Conservation (phyloP, 2,329 filamentous ascomycete genomes). For the Shiraia bambusicola region DNA sequence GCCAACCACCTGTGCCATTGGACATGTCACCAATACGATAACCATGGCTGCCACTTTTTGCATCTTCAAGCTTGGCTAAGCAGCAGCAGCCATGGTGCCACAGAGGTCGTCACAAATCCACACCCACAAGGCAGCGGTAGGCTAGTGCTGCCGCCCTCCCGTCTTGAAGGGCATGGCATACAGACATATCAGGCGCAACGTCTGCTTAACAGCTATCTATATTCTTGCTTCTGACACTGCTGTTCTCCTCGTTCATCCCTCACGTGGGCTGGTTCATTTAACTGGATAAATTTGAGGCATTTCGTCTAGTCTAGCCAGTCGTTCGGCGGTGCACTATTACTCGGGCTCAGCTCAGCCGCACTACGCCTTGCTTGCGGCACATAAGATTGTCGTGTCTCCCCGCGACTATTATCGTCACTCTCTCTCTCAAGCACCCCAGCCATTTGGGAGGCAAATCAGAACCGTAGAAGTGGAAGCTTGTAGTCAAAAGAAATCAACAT, state of each 20-base stretch:
- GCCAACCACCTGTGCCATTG: background rate
- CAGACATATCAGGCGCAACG: slow-evolving; percentile 3
- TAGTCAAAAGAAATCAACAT: background rate
- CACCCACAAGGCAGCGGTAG: slow-evolving; percentile 4
- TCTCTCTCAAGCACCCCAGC: background rate
- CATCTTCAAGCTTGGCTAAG: background rate
- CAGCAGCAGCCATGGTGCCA: background rate
- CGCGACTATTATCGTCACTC: background rate
- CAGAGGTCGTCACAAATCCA: slow-evolving; percentile 5
- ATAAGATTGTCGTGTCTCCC: slow-evolving; percentile 6
- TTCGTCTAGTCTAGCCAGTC: background rate
- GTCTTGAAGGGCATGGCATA: slow-evolving; percentile 13
- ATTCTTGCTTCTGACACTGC: slow-evolving; percentile 3
- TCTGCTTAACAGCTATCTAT: background rate
- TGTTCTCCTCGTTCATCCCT: background rate
- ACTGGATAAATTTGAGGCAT: background rate
- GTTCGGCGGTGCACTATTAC: background rate
- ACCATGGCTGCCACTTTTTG: background rate
- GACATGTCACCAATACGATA: background rate
- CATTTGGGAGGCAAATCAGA: background rate
- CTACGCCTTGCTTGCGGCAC: slow-evolving; percentile 6
- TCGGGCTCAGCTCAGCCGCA: slow-evolving; percentile 9
- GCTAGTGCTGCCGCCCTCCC: slow-evolving; percentile 19
- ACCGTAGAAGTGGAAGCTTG: background rate
- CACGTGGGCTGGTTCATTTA: no score